Evolutionary conservation across 208 protist genomes (phyloP).

Genomic region (Trypanosoma lewisi): DNA sequence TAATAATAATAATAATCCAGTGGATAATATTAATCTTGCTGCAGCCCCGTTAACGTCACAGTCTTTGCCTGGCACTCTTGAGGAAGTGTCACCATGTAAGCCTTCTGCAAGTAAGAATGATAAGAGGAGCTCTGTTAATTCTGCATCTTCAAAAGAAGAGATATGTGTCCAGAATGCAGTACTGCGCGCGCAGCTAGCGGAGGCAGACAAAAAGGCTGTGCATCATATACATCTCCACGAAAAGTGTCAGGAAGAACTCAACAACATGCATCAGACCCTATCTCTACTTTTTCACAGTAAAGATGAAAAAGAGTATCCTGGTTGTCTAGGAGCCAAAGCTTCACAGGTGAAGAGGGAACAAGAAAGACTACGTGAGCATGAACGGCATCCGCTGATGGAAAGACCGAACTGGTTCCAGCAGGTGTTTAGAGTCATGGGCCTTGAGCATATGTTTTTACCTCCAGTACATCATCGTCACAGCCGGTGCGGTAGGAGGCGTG

Average conservation of each 20-base stretch:
- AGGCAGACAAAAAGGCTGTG: conserved; percentile 2
- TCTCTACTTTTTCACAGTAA: not conserved
- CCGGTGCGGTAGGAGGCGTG: not conserved
- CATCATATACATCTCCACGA: conserved; percentile 8
- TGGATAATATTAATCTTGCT: not conserved
- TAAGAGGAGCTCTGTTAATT: not conserved
- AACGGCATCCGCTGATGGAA: not conserved
- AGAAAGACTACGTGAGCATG: not conserved
- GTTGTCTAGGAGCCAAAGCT: not conserved
- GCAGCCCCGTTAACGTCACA: too few species aligned
- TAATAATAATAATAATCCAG: not conserved
- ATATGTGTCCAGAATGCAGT: not conserved
- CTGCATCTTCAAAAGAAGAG: not conserved
- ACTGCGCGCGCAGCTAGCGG: conserved; percentile 10
- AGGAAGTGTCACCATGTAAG: not conserved
- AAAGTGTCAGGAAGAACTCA: conserved; percentile 3
- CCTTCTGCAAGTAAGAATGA: not conserved
- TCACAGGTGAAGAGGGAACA: not conserved
- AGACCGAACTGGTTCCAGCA: not conserved
- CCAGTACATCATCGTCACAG: not conserved
- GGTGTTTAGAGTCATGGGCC: not conserved
- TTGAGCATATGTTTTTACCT: not conserved
- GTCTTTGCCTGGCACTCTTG: not conserved
- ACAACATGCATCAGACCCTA: not conserved
- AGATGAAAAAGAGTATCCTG: not conserved